Evolutionary conservation across 2,329 filamentous ascomycete species (phyloP).

Genomic region (Aciculosporium take): DNA sequence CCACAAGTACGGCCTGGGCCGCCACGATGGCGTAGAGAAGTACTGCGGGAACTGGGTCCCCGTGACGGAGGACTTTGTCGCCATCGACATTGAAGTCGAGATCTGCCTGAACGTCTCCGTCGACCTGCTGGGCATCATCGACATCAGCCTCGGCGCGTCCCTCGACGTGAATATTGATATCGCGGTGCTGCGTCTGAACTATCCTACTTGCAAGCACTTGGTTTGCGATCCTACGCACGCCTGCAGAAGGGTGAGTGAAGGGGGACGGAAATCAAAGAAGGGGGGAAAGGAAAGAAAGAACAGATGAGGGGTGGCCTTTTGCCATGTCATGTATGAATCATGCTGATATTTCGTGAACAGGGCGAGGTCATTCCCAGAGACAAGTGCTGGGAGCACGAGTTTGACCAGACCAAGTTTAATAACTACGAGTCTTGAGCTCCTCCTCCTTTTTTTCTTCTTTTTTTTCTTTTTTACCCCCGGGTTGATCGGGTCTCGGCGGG

Average conservation of each 20-base stretch:
- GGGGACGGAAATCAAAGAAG: too few species aligned
- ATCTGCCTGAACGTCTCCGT: background rate
- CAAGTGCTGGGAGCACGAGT: constrained; percentile 4
- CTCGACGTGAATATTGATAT: background rate
- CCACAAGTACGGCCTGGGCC: background rate
- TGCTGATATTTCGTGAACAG: background rate
- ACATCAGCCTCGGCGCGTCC: background rate
- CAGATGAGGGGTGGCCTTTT: too few species aligned
- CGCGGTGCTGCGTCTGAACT: background rate
- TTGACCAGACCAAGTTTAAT: background rate
- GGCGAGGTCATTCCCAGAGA: background rate
- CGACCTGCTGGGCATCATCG: background rate
- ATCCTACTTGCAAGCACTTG: background rate
- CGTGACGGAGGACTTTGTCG: background rate
- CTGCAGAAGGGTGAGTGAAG: background rate
- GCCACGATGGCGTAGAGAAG: background rate
- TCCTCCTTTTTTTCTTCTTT: background rate
- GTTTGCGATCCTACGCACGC: background rate
- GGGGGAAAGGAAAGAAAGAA: too few species aligned
- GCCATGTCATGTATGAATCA: too few species aligned
- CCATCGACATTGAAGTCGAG: background rate
- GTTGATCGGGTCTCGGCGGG: too few species aligned
- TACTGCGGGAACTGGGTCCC: constrained; percentile 1
- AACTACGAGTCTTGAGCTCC: background rate
- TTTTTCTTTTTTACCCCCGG: too few species aligned